Conservation (phyloP, 176 grass and related monocot species). For the Oryza meyeriana region DNA sequence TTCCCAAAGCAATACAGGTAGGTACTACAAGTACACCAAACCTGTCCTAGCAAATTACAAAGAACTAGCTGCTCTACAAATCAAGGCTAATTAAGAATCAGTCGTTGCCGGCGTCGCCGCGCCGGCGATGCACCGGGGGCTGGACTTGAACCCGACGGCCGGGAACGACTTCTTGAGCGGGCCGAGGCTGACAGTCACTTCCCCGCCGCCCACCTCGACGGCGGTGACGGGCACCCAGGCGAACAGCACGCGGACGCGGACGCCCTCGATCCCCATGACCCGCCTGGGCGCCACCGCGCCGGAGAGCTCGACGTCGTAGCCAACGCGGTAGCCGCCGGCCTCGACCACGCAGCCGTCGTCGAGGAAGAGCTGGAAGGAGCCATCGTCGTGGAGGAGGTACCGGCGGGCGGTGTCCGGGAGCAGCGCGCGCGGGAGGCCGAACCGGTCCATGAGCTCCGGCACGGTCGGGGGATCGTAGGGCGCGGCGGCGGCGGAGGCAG, state of each 20-base stretch:
- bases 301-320: slow-evolving; percentile 47
- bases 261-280: slow-evolving; percentile 51
- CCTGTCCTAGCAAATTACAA: neutral
- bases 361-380: slow-evolving; percentile 68
- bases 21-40: slow-evolving; percentile 7
- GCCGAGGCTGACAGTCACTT: slow-evolving; percentile 48
- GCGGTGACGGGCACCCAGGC: slow-evolving; percentile 63
- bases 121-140: slow-evolving; percentile 43
- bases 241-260: slow-evolving; percentile 58
- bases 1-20: neutral
- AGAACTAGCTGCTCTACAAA: neutral
- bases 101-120: neutral
- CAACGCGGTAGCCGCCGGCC: slow-evolving; percentile 34
- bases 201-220: slow-evolving; percentile 44
- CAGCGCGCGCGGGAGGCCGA: slow-evolving; percentile 61
- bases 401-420: slow-evolving; percentile 60
- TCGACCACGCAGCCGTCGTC: slow-evolving; percentile 52
- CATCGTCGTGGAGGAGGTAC: slow-evolving; percentile 67
- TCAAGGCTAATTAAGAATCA: neutral
- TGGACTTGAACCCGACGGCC: slow-evolving; percentile 55
- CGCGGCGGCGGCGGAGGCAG: neutral
- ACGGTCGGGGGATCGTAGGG: slow-evolving; percentile 56
- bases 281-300: slow-evolving; percentile 27
- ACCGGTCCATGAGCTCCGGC: slow-evolving; percentile 57
- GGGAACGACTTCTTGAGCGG: slow-evolving; percentile 64